A percentile compares a stretch with the other conserved stretches of the same genome.
Evolutionary conservation across 2,329 filamentous ascomycete genomes (phyloP).

Genomic region (Diaporthe citri): DNA sequence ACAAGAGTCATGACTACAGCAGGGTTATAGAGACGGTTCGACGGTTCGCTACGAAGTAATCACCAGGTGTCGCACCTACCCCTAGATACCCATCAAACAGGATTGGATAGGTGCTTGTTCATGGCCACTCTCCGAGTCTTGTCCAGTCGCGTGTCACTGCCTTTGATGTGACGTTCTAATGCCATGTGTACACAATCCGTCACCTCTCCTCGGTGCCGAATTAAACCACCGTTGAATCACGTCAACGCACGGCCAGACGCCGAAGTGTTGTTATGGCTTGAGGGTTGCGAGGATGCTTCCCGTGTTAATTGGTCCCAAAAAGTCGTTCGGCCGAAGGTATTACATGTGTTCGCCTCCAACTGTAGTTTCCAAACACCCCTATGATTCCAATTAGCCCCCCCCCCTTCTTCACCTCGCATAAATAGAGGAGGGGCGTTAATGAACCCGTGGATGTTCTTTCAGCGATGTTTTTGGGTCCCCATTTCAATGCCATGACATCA

Average conservation of each 20-base stretch:
- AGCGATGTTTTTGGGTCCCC: background rate
- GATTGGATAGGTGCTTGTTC: background rate
- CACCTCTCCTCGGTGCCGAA: background rate
- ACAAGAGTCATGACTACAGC: slow-evolving; percentile 45
- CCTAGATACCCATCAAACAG: background rate
- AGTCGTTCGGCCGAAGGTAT: background rate
- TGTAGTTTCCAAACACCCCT: background rate
- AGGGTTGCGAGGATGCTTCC: background rate
- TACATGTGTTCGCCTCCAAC: background rate
- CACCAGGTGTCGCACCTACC: background rate
- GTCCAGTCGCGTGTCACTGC: background rate
- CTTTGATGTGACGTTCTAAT: background rate
- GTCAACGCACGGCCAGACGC: background rate
- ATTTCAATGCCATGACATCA: background rate
- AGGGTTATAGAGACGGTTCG: slow-evolving; percentile 33
- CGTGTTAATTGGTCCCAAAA: background rate
- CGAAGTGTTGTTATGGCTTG: no score
- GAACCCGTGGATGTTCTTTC: background rate
- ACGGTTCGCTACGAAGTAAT: slow-evolving; percentile 13
- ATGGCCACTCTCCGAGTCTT: background rate
- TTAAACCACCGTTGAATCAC: background rate
- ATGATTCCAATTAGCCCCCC: background rate
- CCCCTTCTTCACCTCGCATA: background rate
- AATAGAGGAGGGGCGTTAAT: background rate
- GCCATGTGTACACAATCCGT: background rate